Percentiles rank a stretch among this genome's conserved stretches.
Evolutionary conservation across 2,329 filamentous ascomycete genomes (phyloP).

Genomic region (Colletotrichum sp.): DNA sequence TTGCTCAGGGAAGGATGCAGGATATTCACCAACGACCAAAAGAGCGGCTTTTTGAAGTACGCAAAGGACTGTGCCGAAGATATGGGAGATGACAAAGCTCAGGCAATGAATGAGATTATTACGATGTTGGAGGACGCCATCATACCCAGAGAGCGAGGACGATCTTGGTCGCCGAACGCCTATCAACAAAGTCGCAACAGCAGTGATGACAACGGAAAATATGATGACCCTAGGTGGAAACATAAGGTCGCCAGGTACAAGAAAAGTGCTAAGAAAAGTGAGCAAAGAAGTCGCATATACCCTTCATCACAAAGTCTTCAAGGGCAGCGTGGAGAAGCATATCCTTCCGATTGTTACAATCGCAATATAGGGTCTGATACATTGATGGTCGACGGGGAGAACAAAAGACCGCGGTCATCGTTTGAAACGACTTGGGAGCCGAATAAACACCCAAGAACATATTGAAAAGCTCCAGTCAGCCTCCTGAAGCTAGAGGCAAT

Average conservation of each 20-base stretch:
- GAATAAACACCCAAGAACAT: too few relatives aligned
- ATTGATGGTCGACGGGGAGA: too few relatives aligned
- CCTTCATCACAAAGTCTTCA: neutral
- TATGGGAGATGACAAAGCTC: neutral
- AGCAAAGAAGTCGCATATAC: too few relatives aligned
- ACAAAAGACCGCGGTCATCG: too few relatives aligned
- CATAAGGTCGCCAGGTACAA: too few relatives aligned
- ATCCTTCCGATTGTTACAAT: neutral
- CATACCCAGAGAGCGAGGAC: neutral
- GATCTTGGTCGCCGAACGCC: too few relatives aligned
- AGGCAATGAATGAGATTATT: neutral
- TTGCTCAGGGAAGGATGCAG: neutral
- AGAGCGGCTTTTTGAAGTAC: neutral
- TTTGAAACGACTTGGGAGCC: too few relatives aligned
- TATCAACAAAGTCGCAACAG: too few relatives aligned
- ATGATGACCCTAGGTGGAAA: too few relatives aligned
- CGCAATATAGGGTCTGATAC: neutral
- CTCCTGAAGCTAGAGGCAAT: accelerated
- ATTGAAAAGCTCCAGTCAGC: too few relatives aligned
- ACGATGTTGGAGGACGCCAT: neutral
- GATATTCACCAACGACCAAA: neutral
- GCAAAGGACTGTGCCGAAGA: neutral
- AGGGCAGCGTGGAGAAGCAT: neutral
- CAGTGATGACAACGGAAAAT: too few relatives aligned
- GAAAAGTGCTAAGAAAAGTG: too few relatives aligned